Evolutionary conservation across 495 filamentous ascomycete genomes (phyloP).

Genomic region (Xylaria venustula): DNA sequence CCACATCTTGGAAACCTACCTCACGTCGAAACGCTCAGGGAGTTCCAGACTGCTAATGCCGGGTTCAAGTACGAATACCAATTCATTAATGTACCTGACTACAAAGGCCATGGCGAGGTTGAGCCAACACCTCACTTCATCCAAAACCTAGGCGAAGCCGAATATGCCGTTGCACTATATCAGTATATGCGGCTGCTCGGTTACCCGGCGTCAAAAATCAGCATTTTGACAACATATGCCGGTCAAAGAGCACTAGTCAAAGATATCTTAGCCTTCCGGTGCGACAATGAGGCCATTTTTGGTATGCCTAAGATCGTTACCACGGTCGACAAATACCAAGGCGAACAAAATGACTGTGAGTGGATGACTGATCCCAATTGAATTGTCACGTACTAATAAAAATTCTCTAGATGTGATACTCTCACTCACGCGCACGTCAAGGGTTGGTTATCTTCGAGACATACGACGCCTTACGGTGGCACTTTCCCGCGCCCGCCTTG

Average conservation of each 20-base stretch:
- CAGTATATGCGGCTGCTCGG: slow-evolving; percentile 97
- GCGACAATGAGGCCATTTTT: slow-evolving; percentile 78
- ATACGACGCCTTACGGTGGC: slow-evolving; percentile 93
- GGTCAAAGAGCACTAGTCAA: slow-evolving; percentile 89
- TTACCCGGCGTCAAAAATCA: slow-evolving; percentile 89
- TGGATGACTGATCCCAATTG: slow-evolving; percentile 16
- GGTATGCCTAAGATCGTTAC: slow-evolving; percentile 87
- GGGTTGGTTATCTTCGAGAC: slow-evolving; percentile 91
- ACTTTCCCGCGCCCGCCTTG: slow-evolving; percentile 89
- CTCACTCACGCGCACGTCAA: slow-evolving; percentile 82
- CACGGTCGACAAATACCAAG: slow-evolving; percentile 98
- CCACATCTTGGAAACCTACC: slow-evolving; percentile 76
- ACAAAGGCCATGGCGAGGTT: slow-evolving; percentile 84
- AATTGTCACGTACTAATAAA: slow-evolving; percentile 25
- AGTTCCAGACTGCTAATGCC: slow-evolving; percentile 83
- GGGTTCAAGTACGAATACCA: slow-evolving; percentile 94
- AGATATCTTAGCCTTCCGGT: slow-evolving; percentile 86
- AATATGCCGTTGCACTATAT: slow-evolving; percentile 93
- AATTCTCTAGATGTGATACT: slow-evolving; percentile 81
- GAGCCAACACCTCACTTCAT: slow-evolving; percentile 96
- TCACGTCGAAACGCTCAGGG: slow-evolving; percentile 59
- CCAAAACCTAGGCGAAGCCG: slow-evolving; percentile 95
- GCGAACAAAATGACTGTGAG: slow-evolving; percentile 98
- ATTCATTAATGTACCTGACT: slow-evolving; percentile 94
- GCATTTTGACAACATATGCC: slow-evolving; percentile 89